These are phyloP conservation scores for Raffaelea ambrosiae DNA, from an alignment of 2,329 filamentous ascomycete species.

Conservation along the genomic window DNA sequence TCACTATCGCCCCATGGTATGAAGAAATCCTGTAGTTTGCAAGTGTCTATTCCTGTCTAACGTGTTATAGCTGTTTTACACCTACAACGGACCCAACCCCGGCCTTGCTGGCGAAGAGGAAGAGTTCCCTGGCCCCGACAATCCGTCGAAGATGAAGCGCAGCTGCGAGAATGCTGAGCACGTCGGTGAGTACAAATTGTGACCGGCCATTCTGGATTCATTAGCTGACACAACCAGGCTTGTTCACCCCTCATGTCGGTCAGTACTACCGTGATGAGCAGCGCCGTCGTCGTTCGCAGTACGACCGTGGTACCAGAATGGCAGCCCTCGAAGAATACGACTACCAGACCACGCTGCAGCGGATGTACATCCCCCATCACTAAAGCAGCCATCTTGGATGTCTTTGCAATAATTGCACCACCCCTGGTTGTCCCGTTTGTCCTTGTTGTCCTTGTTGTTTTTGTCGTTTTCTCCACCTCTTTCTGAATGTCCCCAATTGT, in stretches of 20 bases:
- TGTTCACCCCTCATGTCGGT: slow-evolving; percentile 72
- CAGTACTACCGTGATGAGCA: slow-evolving; percentile 69
- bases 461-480: too few relatives aligned
- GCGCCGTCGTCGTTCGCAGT: slow-evolving; percentile 67
- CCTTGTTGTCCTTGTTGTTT: too few relatives aligned
- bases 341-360: slow-evolving; percentile 35
- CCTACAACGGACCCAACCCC: slow-evolving; percentile 36
- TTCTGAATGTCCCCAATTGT: too few relatives aligned
- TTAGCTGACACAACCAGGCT: slow-evolving; percentile 36
- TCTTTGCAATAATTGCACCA: too few relatives aligned
- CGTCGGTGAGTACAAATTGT: slow-evolving; percentile 51
- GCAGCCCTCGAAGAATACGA: slow-evolving; percentile 58
- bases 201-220: background rate
- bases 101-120: slow-evolving; percentile 62
- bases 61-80: slow-evolving; percentile 39
- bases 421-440: too few relatives aligned
- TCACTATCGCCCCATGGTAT: slow-evolving; percentile 75
- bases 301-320: slow-evolving; percentile 70
- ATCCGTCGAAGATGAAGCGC: slow-evolving; percentile 77
- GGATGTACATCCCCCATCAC: slow-evolving; percentile 17
- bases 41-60: slow-evolving; percentile 10
- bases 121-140: slow-evolving; percentile 69
- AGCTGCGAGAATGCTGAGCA: slow-evolving; percentile 82
- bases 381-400: slow-evolving; percentile 4
- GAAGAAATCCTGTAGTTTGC: background rate